A percentile compares a stretch with the other conserved stretches of the same genome.
phyloP scores from a whole-genome alignment of 768 basidiomycete species.

The Boletellus sp. region DNA sequence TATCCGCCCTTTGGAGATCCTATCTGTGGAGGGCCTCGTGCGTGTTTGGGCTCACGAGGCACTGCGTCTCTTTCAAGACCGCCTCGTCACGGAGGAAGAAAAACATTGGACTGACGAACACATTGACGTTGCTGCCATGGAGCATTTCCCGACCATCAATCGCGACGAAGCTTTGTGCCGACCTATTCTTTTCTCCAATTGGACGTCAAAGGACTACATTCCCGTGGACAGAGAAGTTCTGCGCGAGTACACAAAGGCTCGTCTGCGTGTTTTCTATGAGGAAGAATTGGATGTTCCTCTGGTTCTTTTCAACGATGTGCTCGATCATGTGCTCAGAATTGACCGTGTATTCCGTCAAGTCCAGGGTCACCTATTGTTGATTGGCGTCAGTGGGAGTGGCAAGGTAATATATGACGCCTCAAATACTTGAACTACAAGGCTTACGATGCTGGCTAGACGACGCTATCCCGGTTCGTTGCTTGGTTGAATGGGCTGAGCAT shows the following conservation, averaged over 20 bases:
- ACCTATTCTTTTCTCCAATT: slow-evolving; percentile 97
- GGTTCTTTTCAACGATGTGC: slow-evolving; percentile 96
- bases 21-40: slow-evolving; percentile 92
- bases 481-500: slow-evolving; percentile 99
- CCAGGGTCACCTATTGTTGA: slow-evolving; percentile 93
- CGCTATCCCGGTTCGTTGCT: slow-evolving; percentile 94
- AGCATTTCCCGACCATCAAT: slow-evolving; percentile 92
- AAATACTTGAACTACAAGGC: slow-evolving; percentile 4
- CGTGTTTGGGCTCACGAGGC: slow-evolving; percentile 98
- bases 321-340: slow-evolving; percentile 96
- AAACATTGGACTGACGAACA: slow-evolving; percentile 92
- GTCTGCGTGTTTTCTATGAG: slow-evolving; percentile 97
- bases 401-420: slow-evolving; percentile 57
- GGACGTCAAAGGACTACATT: slow-evolving; percentile 97
- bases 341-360: slow-evolving; percentile 98
- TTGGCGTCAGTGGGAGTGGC: slow-evolving; percentile 97
- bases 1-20: slow-evolving; percentile 87
- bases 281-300: slow-evolving; percentile 97
- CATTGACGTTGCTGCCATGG: slow-evolving; percentile 77
- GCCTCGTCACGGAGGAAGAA: slow-evolving; percentile 90
- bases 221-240: slow-evolving; percentile 91
- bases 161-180: slow-evolving; percentile 79
- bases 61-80: slow-evolving; percentile 94
- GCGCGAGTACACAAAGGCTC: slow-evolving; percentile 94
- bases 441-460: slow-evolving; percentile 59